Evolutionary conservation across 2,329 filamentous ascomycete genomes (phyloP).

Genomic region (Neocucurbitaria cava): DNA sequence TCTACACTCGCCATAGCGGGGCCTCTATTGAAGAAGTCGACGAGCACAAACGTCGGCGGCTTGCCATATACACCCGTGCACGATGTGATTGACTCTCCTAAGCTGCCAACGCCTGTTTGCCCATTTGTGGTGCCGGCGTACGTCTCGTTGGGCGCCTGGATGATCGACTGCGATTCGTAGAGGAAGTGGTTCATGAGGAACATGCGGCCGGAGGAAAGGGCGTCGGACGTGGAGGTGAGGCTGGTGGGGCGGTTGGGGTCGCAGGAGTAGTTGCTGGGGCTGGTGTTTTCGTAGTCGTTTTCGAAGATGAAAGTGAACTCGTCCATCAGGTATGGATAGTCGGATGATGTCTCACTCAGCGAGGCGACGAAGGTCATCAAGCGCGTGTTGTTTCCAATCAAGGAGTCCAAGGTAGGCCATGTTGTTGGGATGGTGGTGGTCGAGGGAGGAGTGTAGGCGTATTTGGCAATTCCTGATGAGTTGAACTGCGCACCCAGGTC

Average conservation of each 20-base stretch:
- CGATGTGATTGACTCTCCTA: conserved; percentile 44
- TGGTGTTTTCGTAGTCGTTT: conserved; percentile 70
- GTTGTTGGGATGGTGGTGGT: conserved; percentile 57
- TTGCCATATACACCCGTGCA: conserved; percentile 67
- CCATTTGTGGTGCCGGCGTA: conserved; percentile 71
- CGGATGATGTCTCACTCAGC: conserved; percentile 37
- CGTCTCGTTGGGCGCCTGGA: conserved; percentile 52
- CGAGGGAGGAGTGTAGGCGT: conserved; percentile 59
- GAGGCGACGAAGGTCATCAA: conserved; percentile 74
- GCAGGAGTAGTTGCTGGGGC: conserved; percentile 73
- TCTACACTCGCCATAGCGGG: conserved; percentile 75
- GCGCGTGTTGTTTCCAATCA: conserved; percentile 70
- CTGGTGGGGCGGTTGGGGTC: conserved; percentile 69
- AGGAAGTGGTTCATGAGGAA: conserved; percentile 84
- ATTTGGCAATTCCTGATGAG: conserved; percentile 63
- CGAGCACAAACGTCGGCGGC: conserved; percentile 74
- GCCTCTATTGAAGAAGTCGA: conserved; percentile 80
- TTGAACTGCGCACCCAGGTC: conserved; percentile 60
- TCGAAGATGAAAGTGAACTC: conserved; percentile 76
- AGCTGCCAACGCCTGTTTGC: conserved; percentile 62
- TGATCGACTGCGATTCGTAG: conserved; percentile 61
- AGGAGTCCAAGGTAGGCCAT: conserved; percentile 75
- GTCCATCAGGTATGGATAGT: conserved; percentile 65
- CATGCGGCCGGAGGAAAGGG: conserved; percentile 66
- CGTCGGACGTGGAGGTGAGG: conserved; percentile 55